phyloP scores from a whole-genome alignment of 148 eudicot species.

The Hydrangea macrophylla region DNA sequence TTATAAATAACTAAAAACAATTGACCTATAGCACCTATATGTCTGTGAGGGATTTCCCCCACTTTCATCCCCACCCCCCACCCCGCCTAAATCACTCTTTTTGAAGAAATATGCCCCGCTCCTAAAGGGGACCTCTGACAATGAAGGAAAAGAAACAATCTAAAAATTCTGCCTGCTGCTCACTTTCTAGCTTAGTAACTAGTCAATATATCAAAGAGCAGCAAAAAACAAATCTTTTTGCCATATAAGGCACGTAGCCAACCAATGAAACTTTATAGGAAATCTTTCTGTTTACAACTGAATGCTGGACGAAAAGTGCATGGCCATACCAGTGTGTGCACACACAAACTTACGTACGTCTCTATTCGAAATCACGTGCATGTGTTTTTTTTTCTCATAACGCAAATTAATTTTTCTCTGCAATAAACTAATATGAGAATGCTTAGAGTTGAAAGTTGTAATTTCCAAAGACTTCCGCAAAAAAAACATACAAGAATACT shows the following conservation, averaged over 20 bases:
- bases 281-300: too few species aligned
- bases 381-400: neutral
- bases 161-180: too few species aligned
- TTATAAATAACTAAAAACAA: neutral
- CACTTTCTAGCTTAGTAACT: too few species aligned
- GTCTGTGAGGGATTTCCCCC: too few species aligned
- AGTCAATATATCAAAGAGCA: too few species aligned
- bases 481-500: neutral
- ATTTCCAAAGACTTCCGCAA: neutral
- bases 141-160: too few species aligned
- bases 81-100: too few species aligned
- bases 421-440: neutral
- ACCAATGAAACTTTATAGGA: neutral
- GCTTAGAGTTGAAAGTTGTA: neutral
- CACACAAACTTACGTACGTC: neutral
- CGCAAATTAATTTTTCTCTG: neutral
- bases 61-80: too few species aligned
- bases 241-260: too few species aligned
- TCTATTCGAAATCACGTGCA: neutral
- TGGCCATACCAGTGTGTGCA: neutral
- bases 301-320: neutral
- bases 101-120: too few species aligned
- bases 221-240: too few species aligned
- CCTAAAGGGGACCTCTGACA: too few species aligned
- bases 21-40: neutral